phyloP scores from a whole-genome alignment of 768 basidiomycete genomes.

The Leccinum fibrillosum region DNA sequence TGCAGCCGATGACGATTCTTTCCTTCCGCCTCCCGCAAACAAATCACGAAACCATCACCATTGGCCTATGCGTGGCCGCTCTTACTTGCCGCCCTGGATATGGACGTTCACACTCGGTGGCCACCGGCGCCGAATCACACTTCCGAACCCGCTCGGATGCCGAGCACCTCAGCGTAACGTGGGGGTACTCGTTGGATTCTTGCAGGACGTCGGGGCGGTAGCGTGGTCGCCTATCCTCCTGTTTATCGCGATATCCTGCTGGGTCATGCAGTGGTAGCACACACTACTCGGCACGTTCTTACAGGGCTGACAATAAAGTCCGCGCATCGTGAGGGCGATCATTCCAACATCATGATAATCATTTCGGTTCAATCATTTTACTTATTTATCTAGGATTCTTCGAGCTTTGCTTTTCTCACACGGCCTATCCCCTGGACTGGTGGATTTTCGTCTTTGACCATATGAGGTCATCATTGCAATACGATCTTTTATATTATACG shows the following conservation, averaged over 20 bases:
- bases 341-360: neutral
- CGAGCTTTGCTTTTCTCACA: neutral
- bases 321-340: neutral
- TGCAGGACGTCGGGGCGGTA: slow-evolving; percentile 30
- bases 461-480: neutral
- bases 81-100: slow-evolving; percentile 15
- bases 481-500: neutral
- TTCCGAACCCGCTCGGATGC: slow-evolving; percentile 18
- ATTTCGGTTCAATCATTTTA: neutral
- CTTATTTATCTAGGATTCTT: neutral
- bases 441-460: neutral
- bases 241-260: slow-evolving; percentile 34
- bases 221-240: slow-evolving; percentile 36
- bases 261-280: slow-evolving; percentile 28
- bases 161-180: slow-evolving; percentile 15
- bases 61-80: slow-evolving; percentile 11
- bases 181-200: slow-evolving; percentile 29
- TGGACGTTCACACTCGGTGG: slow-evolving; percentile 27
- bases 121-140: slow-evolving; percentile 21
- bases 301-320: neutral
- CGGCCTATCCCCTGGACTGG: neutral
- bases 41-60: slow-evolving; percentile 9
- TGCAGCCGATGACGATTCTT: slow-evolving; percentile 4
- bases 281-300: neutral
- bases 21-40: slow-evolving; percentile 18